phyloP scores from a whole-genome alignment of 805 yeast genomes.

The Kuraishia capsulata region DNA sequence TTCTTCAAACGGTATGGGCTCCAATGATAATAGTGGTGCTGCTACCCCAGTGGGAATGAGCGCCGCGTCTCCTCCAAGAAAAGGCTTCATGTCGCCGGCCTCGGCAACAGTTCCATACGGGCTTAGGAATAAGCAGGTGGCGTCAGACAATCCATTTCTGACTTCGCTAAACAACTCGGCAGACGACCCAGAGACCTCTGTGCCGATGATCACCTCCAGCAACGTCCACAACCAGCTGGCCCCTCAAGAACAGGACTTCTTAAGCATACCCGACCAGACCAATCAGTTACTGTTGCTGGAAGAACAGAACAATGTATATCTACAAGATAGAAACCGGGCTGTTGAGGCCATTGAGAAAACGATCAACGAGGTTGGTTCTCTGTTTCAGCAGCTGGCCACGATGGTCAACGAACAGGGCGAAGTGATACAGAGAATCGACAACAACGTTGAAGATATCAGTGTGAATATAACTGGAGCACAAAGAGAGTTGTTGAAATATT shows the following conservation, averaged over 20 bases:
- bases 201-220: constrained; percentile 8
- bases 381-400: constrained; percentile 90
- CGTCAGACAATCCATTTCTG: constrained; percentile 28
- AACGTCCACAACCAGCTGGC: background rate
- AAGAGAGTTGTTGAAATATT: constrained; percentile 84
- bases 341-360: constrained; percentile 97
- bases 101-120: constrained; percentile 15
- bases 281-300: constrained; percentile 76
- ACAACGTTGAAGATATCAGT: constrained; percentile 87
- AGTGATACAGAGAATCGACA: constrained; percentile 89
- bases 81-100: background rate
- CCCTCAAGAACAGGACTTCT: constrained; percentile 32
- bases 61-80: constrained; percentile 4
- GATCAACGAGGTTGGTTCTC: constrained; percentile 89
- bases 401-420: constrained; percentile 99
- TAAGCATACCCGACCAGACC: constrained; percentile 78
- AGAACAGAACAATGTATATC: constrained; percentile 67
- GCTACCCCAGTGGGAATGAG: constrained; percentile 2
- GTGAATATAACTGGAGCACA: constrained; percentile 91
- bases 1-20: constrained; percentile 9
- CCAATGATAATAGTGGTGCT: constrained; percentile 6
- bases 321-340: constrained; percentile 79
- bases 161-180: constrained; percentile 11
- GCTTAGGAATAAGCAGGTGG: constrained; percentile 11
- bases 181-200: constrained; percentile 11